Evolutionary conservation across 2,329 filamentous ascomycete species (phyloP).

Genomic region (Penicillium hordei): DNA sequence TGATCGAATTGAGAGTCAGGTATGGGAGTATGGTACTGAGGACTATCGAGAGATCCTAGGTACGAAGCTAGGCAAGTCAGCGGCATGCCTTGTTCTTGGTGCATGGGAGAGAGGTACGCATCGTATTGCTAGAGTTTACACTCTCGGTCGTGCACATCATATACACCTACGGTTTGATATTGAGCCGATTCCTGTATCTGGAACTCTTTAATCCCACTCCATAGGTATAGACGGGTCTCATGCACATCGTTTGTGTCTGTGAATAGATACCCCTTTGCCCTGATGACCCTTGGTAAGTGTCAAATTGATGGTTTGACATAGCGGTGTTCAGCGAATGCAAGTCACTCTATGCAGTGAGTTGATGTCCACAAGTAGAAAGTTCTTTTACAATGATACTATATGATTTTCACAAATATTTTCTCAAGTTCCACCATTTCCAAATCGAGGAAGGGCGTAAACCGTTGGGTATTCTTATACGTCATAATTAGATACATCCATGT

Average conservation of each 20-base stretch:
- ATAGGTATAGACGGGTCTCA: accelerated
- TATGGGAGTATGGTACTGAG: neutral
- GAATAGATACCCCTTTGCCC: too few relatives aligned
- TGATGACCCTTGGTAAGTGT: neutral
- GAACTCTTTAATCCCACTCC: neutral
- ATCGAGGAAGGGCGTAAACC: neutral
- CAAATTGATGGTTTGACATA: neutral
- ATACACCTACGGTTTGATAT: slow-evolving; percentile 3
- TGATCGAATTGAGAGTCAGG: neutral
- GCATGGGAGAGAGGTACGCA: slow-evolving; percentile 1
- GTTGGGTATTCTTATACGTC: neutral
- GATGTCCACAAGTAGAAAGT: neutral
- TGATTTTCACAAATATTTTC: neutral
- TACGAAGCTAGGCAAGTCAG: neutral
- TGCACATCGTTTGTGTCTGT: neutral
- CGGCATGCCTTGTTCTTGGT: neutral
- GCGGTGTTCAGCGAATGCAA: neutral
- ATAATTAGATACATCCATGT: neutral
- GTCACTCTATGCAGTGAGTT: neutral
- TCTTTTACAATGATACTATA: neutral
- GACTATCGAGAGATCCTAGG: slow-evolving; percentile 1
- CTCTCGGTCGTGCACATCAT: neutral
- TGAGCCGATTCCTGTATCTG: neutral
- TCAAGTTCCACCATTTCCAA: neutral
- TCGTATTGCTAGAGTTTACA: neutral